phyloP scores from a whole-genome alignment of 805 yeast genomes.

The Wickerhamomyces chaumierensis region DNA sequence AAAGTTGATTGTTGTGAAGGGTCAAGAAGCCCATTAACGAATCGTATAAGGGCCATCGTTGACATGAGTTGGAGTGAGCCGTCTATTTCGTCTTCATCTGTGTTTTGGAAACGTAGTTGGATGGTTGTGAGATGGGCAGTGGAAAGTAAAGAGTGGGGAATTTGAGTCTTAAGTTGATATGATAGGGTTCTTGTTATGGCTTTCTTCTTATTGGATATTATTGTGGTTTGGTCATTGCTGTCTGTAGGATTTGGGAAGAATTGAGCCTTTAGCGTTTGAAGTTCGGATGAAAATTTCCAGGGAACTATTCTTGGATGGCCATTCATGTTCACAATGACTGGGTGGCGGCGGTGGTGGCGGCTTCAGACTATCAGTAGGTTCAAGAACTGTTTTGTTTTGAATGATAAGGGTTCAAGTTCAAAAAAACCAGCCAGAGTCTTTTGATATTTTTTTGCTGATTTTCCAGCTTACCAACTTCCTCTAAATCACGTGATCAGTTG shows the following conservation, averaged over 20 bases:
- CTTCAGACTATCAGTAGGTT: no score
- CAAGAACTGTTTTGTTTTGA: no score
- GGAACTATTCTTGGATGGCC: slow-evolving; percentile 2
- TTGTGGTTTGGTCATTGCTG: not conserved
- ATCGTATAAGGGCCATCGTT: slow-evolving; percentile 64
- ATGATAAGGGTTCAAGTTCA: no score
- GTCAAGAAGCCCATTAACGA: slow-evolving; percentile 87
- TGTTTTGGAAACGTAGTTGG: slow-evolving; percentile 1
- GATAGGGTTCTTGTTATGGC: slow-evolving; percentile 9
- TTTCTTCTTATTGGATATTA: not conserved
- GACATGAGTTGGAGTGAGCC: slow-evolving; percentile 3
- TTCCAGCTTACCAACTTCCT: no score
- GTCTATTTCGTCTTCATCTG: not conserved
- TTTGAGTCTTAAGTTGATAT: slow-evolving; percentile 8
- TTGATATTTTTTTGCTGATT: no score
- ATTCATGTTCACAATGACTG: no score
- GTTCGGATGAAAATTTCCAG: slow-evolving; percentile 6
- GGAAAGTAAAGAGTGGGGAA: slow-evolving; percentile 12
- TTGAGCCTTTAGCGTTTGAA: slow-evolving; percentile 6
- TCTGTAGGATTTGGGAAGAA: slow-evolving; percentile 5
- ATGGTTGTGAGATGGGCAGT: slow-evolving; percentile 9
- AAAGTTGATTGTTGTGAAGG: slow-evolving; percentile 69
- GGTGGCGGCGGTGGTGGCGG: no score
- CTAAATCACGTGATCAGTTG: no score
- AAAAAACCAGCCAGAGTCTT: no score